phyloP scores from a whole-genome alignment of 768 basidiomycete species.

The Kwoniella mangroviensis region DNA sequence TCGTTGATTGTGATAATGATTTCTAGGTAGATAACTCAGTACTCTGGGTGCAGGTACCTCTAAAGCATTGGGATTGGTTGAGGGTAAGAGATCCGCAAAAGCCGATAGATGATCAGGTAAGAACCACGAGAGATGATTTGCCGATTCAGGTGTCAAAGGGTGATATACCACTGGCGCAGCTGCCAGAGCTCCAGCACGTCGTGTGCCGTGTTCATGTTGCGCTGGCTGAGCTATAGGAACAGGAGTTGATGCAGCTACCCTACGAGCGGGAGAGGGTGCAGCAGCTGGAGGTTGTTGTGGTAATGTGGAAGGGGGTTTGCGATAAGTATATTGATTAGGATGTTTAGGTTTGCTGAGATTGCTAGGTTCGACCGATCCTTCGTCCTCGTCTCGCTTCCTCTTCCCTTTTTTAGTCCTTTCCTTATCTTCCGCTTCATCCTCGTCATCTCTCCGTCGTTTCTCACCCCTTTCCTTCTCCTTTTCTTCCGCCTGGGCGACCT shows the following conservation, averaged over 20 bases:
- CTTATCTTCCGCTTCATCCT: slow-evolving; percentile 33
- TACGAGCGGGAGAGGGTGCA: slow-evolving; percentile 35
- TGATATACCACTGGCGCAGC: slow-evolving; percentile 32
- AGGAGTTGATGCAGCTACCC: slow-evolving; percentile 31
- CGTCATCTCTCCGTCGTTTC: slow-evolving; percentile 38
- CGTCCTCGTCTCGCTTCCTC: slow-evolving; percentile 59
- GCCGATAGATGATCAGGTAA: slow-evolving; percentile 91
- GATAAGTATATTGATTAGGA: slow-evolving; percentile 63
- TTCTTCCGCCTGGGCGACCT: slow-evolving; percentile 51
- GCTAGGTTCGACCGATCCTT: slow-evolving; percentile 24
- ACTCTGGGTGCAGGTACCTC: slow-evolving; percentile 46
- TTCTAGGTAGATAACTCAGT: slow-evolving; percentile 33
- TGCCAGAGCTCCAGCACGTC: slow-evolving; percentile 45
- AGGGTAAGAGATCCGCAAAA: slow-evolving; percentile 80
- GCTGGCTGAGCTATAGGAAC: slow-evolving; percentile 33
- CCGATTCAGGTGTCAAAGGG: slow-evolving; percentile 33
- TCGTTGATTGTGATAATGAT: slow-evolving; percentile 44
- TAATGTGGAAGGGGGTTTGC: slow-evolving; percentile 46
- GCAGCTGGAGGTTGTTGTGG: slow-evolving; percentile 22
- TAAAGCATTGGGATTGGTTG: slow-evolving; percentile 65
- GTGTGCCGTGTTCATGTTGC: slow-evolving; percentile 51
- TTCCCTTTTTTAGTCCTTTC: slow-evolving; percentile 52
- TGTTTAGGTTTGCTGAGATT: slow-evolving; percentile 57
- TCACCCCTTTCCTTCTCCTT: slow-evolving; percentile 61
- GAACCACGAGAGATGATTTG: slow-evolving; percentile 65